Evolutionary conservation across 2,329 filamentous ascomycete genomes (phyloP).

Genomic region (Exserohilum turcica): DNA sequence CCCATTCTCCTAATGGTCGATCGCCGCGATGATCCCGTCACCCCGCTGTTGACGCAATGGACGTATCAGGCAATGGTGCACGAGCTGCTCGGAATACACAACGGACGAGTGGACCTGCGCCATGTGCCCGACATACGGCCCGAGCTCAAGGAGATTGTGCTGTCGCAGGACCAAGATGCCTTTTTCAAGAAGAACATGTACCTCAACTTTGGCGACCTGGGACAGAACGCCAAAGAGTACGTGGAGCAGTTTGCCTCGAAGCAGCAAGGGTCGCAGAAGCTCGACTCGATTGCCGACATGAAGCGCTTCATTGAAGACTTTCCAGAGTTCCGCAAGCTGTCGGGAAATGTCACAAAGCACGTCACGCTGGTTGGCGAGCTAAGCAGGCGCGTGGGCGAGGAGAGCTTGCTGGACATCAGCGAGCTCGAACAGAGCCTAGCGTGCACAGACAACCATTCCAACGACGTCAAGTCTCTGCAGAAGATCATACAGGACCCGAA

Average conservation of each 20-base stretch:
- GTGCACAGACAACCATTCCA: constrained; percentile 92
- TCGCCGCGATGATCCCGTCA: constrained; percentile 91
- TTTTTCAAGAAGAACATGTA: constrained; percentile 99
- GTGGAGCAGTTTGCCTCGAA: constrained; percentile 98
- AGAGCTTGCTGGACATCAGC: constrained; percentile 91
- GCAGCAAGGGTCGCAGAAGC: constrained; percentile 93
- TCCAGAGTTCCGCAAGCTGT: constrained; percentile 94
- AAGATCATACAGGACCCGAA: constrained; percentile 78
- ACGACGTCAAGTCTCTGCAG: constrained; percentile 92
- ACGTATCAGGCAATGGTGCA: constrained; percentile 99
- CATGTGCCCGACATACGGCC: constrained; percentile 82
- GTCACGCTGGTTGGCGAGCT: constrained; percentile 94
- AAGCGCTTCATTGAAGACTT: constrained; percentile 99
- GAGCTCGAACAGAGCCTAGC: constrained; percentile 96
- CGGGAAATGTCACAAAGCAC: constrained; percentile 97
- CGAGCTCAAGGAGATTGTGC: constrained; percentile 89
- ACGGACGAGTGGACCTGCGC: constrained; percentile 89
- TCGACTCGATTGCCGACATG: constrained; percentile 98
- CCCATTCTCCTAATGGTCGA: constrained; percentile 91
- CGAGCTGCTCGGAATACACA: constrained; percentile 89
- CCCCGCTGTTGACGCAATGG: constrained; percentile 94
- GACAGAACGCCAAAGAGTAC: constrained; percentile 97
- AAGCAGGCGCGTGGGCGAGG: constrained; percentile 81
- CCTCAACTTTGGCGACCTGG: constrained; percentile 93
- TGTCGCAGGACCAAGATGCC: constrained; percentile 95